phyloP scores from a whole-genome alignment of 176 grass and related monocot genomes.

The Lolium multiflorum region DNA sequence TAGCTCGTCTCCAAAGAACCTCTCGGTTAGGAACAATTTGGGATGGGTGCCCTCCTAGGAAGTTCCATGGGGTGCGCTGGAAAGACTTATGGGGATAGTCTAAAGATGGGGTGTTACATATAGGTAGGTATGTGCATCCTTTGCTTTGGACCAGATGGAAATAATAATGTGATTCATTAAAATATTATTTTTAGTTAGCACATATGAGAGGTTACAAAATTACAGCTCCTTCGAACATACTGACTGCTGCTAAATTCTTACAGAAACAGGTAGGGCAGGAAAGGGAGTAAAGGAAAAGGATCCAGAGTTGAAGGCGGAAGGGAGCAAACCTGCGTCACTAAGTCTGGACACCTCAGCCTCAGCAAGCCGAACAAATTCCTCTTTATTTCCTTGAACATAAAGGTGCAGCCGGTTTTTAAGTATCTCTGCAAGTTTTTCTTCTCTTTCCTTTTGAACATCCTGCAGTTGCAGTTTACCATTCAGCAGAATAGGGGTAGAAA shows the following conservation, averaged over 20 bases:
- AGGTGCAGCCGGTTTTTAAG: constrained; percentile 74
- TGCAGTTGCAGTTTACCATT: constrained; percentile 42
- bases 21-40: too few species aligned
- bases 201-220: neutral
- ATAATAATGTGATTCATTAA: constrained; percentile 19
- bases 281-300: neutral
- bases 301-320: constrained; percentile 3
- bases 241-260: constrained; percentile 9
- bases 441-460: constrained; percentile 93
- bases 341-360: constrained; percentile 87
- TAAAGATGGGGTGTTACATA: too few species aligned
- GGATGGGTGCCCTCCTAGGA: too few species aligned
- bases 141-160: constrained; percentile 28
- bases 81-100: too few species aligned
- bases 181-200: constrained; percentile 32
- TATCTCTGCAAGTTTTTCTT: constrained; percentile 86
- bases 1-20: too few species aligned
- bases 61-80: too few species aligned
- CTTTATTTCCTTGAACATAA: constrained; percentile 91
- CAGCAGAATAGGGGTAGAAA: constrained; percentile 23
- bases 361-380: constrained; percentile 67
- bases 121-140: neutral
- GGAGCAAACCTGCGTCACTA: constrained; percentile 74
- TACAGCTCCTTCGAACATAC: constrained; percentile 23
- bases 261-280: constrained; percentile 8